Conservation (phyloP, 495 filamentous ascomycete species). For the Penicillium waksmanii region DNA sequence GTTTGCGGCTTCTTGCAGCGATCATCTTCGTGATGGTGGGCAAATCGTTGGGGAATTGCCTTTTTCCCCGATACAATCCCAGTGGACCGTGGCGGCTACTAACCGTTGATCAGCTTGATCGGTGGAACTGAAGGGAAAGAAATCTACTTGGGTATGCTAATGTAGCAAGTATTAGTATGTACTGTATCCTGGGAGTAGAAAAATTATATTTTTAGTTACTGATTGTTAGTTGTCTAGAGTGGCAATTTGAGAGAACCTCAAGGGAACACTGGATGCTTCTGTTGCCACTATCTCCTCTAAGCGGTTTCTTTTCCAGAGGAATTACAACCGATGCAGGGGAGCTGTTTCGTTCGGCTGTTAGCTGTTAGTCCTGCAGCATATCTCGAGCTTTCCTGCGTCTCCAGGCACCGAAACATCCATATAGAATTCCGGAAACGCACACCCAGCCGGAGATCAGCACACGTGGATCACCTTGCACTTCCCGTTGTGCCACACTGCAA, state of each 20-base stretch:
- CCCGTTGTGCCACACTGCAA: slow-evolving; percentile 15
- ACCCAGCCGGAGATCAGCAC: slow-evolving; percentile 18
- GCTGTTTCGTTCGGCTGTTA: neutral
- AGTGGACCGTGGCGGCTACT: slow-evolving; percentile 14
- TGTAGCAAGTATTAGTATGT: neutral
- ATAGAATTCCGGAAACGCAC: slow-evolving; percentile 10
- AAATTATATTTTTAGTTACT: neutral
- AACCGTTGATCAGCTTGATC: slow-evolving; percentile 9
- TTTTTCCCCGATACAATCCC: slow-evolving; percentile 6
- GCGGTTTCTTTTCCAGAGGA: neutral
- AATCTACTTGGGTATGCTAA: neutral
- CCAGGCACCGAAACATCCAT: neutral
- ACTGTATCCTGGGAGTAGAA: neutral
- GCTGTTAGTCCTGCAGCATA: neutral
- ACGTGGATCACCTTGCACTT: slow-evolving; percentile 29
- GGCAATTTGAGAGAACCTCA: neutral
- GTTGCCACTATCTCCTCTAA: neutral
- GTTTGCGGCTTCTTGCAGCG: slow-evolving; percentile 31
- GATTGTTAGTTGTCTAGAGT: neutral
- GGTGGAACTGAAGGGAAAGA: neutral
- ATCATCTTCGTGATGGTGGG: slow-evolving; percentile 16
- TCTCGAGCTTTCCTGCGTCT: neutral
- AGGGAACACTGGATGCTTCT: no score
- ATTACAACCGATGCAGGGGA: slow-evolving; percentile 3
- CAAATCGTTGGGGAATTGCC: slow-evolving; percentile 4